Conservation (phyloP, 2,329 filamentous ascomycete genomes). For the Penicillium sp. region DNA sequence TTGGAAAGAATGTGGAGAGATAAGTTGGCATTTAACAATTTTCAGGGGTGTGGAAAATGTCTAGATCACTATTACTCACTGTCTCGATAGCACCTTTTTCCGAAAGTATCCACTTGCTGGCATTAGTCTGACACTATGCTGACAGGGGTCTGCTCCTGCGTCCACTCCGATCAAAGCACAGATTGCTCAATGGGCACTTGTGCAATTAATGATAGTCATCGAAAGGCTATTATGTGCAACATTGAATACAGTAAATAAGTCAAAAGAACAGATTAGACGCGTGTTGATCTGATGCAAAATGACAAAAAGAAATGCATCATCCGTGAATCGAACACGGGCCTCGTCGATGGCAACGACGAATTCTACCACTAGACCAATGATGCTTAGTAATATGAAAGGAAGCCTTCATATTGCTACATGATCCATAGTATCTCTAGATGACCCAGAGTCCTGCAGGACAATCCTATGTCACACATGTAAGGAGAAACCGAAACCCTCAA, state of each 20-base stretch:
- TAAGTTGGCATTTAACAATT: background rate
- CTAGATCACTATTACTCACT: background rate
- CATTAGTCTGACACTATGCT: background rate
- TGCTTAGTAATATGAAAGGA: conserved; percentile 23
- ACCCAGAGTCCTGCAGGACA: background rate
- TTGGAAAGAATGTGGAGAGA: background rate
- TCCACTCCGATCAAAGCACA: no score
- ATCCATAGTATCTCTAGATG: no score
- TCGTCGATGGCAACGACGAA: conserved; percentile 49
- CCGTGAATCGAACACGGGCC: conserved; percentile 50
- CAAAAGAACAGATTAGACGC: background rate
- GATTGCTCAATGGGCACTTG: no score
- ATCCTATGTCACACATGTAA: background rate
- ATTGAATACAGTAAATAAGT: background rate
- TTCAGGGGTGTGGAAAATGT: background rate
- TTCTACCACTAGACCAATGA: conserved; percentile 49
- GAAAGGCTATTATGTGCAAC: background rate
- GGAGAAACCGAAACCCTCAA: background rate
- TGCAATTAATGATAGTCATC: no score
- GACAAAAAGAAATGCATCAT: conserved; percentile 24
- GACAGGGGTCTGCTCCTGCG: no score
- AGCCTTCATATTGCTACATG: no score
- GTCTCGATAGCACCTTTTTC: background rate
- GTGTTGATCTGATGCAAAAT: background rate
- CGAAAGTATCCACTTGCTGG: background rate